Conservation (phyloP, 2,329 filamentous ascomycete genomes). For the Cercospora nicotianae region DNA sequence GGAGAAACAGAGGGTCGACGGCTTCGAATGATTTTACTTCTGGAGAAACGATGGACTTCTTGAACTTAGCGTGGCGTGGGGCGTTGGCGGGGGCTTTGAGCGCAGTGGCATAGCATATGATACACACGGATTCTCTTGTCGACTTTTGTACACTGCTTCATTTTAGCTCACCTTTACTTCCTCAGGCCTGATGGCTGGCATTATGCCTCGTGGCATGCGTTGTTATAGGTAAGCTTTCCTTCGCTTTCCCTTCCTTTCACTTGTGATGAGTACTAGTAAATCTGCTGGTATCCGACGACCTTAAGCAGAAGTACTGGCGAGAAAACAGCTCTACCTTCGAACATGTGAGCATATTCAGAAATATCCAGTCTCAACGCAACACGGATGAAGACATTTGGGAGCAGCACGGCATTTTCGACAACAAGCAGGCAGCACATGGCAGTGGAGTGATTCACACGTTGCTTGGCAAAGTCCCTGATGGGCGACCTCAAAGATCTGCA, state of each 20-base stretch:
- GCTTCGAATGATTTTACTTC: slow-evolving; percentile 34
- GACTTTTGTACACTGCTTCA: not conserved
- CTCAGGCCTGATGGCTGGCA: not conserved
- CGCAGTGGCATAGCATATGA: slow-evolving; percentile 10
- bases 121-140: slow-evolving; percentile 2
- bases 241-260: not conserved
- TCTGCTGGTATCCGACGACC: too few species aligned
- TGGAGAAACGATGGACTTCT: not conserved
- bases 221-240: not conserved
- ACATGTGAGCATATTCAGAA: too few species aligned
- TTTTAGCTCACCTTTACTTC: not conserved
- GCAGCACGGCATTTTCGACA: not conserved
- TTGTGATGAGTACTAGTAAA: not conserved
- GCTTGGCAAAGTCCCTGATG: not conserved
- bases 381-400: not conserved
- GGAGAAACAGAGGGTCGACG: slow-evolving; percentile 33
- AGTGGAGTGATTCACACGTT: not conserved
- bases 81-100: not conserved
- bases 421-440: not conserved
- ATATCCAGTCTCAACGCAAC: too few species aligned
- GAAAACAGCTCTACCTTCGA: too few species aligned
- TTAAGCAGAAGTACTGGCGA: too few species aligned
- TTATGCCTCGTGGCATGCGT: not conserved
- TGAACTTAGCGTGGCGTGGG: slow-evolving; percentile 13
- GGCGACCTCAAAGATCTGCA: not conserved